Percentiles rank a stretch among this genome's conserved stretches.
Conservation (phyloP, 2,329 filamentous ascomycete genomes). For the Fonsecaea pugnacius region DNA sequence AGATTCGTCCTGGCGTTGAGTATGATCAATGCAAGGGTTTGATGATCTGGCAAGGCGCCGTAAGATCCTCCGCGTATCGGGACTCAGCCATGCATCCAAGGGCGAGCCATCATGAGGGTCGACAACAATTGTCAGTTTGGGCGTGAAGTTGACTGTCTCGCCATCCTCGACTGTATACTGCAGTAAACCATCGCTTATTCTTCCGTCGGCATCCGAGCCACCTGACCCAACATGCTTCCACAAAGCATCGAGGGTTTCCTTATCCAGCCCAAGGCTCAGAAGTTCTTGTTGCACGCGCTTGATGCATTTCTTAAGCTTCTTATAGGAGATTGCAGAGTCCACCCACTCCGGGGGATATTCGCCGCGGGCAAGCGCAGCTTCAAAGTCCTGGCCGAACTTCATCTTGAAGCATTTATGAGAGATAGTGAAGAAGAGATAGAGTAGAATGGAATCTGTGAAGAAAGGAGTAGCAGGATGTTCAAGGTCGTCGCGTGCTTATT, state of each 20-base stretch:
- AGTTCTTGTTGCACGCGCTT: slow-evolving; percentile 78
- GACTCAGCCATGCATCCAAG: slow-evolving; percentile 69
- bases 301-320: slow-evolving; percentile 85
- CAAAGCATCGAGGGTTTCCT: slow-evolving; percentile 69
- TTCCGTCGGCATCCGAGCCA: slow-evolving; percentile 37
- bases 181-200: slow-evolving; percentile 43
- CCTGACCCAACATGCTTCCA: slow-evolving; percentile 57
- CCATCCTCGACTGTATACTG: slow-evolving; percentile 60
- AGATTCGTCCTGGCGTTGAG: slow-evolving; percentile 7
- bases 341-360: slow-evolving; percentile 75
- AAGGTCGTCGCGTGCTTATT: slow-evolving; percentile 10
- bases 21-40: slow-evolving; percentile 3
- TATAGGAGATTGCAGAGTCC: slow-evolving; percentile 78
- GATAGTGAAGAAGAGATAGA: background rate
- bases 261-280: slow-evolving; percentile 70
- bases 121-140: slow-evolving; percentile 72
- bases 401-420: slow-evolving; percentile 53
- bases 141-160: slow-evolving; percentile 58
- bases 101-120: slow-evolving; percentile 69
- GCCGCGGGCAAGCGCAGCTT: slow-evolving; percentile 69
- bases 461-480: background rate
- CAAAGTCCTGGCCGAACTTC: slow-evolving; percentile 86
- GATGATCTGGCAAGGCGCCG: slow-evolving; percentile 59
- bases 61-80: slow-evolving; percentile 67
- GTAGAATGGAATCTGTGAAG: background rate